Base-by-base conservation (phyloP, 805 yeast species). In the Saitoella complicata region DNA sequence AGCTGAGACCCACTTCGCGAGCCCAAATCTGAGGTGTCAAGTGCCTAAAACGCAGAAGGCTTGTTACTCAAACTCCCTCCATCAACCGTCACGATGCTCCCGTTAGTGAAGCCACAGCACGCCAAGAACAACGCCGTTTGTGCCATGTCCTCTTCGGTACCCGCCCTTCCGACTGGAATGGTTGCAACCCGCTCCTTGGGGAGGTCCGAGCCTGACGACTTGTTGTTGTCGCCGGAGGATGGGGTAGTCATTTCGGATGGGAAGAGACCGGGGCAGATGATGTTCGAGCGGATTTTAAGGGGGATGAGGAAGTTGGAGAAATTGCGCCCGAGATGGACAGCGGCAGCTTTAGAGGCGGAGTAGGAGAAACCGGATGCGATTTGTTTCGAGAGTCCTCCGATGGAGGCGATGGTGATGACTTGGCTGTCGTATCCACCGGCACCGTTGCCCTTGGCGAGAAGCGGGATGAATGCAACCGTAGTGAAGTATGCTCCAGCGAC, bases 121-220 rank as follows among this genome's bases (percentile, higher is more conserved):
- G 21, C 21, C 50, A 79, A 62, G 60, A 75, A 79, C 44, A 79
- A 54, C 58, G 75, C 78, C 6, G 84, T 80, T 46, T 85, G 85
- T 5, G 72, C 75, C 51, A 79, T 63, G 53, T 79, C 86, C 50
- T 72, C 66, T 12, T 83, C 80, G 13, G 65, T 55, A 10, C 76
- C 84, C 56, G 75, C 71, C 60, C 84, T 69, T 5, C 80, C 80
- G 61, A 73, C 53, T 46, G 87, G 86, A 29, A 67, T 67, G 47
- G 63, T 46, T 10, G 36, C 36, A 10, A 11, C 11, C 36, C 10
- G 36, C 11, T 11, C 36, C 36, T 11, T 11, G 10, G 10, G n/a
- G 10, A 33, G 36, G 36, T 21, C 21, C 36, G 36, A 10, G 36
- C 11, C 10, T 33, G 10, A 33, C 36, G 36, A 9, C 11, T 11